A percentile compares a stretch with the other conserved stretches of the same genome.
Evolutionary conservation across 1,284 basidiomycete genomes (phyloP).

Genomic region (Rhizopogon hawkerae): DNA sequence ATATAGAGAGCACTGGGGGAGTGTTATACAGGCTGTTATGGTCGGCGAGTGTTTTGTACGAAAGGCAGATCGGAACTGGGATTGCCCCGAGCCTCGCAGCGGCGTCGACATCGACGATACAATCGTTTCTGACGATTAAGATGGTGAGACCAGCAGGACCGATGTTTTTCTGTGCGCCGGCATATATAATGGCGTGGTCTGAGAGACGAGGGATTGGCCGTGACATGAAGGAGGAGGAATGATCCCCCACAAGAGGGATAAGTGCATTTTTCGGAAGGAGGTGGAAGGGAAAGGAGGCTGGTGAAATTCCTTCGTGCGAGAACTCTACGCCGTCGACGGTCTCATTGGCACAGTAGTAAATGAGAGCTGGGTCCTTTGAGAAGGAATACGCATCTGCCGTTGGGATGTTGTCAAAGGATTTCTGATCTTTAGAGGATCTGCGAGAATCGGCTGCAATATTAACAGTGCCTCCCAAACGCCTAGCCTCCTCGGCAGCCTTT

Average conservation of each 20-base stretch:
- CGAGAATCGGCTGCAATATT: conserved; percentile 68
- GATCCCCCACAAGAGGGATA: conserved; percentile 88
- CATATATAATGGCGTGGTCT: conserved; percentile 90
- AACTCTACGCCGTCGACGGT: conserved; percentile 97
- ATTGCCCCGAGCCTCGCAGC: conserved; percentile 68
- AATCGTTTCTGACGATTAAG: conserved; percentile 87
- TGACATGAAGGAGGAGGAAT: conserved; percentile 96
- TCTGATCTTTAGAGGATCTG: conserved; percentile 50
- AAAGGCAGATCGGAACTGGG: conserved; percentile 72
- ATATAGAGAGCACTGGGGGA: conserved; percentile 88
- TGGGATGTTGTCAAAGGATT: conserved; percentile 78
- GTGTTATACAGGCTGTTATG: conserved; percentile 86
- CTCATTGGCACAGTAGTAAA: conserved; percentile 99
- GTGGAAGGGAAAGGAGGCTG: conserved; percentile 81
- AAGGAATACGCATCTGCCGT: conserved; percentile 69
- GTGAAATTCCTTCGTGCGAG: conserved; percentile 42
- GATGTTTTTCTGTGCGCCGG: conserved; percentile 99
- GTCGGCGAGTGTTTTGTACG: conserved; percentile 83
- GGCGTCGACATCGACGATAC: conserved; percentile 80
- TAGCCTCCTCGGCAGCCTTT: conserved; percentile 78
- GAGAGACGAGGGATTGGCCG: conserved; percentile 84
- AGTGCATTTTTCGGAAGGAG: conserved; percentile 53
- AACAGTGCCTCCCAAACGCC: conserved; percentile 51
- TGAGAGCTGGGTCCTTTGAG: conserved; percentile 73
- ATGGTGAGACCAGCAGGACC: conserved; percentile 93